Percentiles rank a stretch among this genome's conserved stretches.
phyloP scores from a whole-genome alignment of 768 basidiomycete species.

The Agaricus subrufescens region DNA sequence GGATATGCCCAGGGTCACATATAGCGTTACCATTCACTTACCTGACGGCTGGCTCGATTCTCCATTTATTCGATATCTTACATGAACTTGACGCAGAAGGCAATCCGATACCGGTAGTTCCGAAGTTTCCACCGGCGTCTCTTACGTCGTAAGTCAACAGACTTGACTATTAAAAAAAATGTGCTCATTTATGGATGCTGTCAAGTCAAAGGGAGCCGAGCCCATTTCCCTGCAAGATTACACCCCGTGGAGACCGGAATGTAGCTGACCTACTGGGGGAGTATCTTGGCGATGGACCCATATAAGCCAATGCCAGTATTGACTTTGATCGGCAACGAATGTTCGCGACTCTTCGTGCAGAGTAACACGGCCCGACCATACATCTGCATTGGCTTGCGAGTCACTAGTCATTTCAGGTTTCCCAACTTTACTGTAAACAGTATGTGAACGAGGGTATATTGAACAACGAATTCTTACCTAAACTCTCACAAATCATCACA shows the following conservation, averaged over 20 bases:
- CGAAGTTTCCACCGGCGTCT: not conserved
- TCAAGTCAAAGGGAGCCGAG: not conserved
- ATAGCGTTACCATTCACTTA: too few relatives aligned
- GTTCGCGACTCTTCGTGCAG: too few relatives aligned
- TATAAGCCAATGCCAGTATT: not conserved
- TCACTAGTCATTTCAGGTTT: too few relatives aligned
- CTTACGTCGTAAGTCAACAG: not conserved
- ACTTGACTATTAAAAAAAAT: not conserved
- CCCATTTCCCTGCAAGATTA: slow-evolving; percentile 1
- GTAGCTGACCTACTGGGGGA: not conserved
- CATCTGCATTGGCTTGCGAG: too few relatives aligned
- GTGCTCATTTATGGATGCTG: not conserved
- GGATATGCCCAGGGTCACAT: too few relatives aligned
- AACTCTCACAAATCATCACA: too few relatives aligned
- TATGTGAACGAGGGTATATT: too few relatives aligned
- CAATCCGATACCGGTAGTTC: slow-evolving; percentile 10
- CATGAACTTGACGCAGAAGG: slow-evolving; percentile 8
- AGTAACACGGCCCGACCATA: too few relatives aligned
- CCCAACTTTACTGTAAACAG: too few relatives aligned
- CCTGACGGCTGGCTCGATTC: too few relatives aligned
- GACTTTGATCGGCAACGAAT: too few relatives aligned
- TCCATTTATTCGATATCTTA: slow-evolving; percentile 1
- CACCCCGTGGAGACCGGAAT: not conserved
- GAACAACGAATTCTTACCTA: too few relatives aligned
- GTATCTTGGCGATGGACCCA: not conserved